Percentiles rank a stretch among this genome's conserved stretches.
These are phyloP conservation scores for Lycium ferocissimum DNA, from an alignment of 257 asterid genomes.

Conservation along the genomic window DNA sequence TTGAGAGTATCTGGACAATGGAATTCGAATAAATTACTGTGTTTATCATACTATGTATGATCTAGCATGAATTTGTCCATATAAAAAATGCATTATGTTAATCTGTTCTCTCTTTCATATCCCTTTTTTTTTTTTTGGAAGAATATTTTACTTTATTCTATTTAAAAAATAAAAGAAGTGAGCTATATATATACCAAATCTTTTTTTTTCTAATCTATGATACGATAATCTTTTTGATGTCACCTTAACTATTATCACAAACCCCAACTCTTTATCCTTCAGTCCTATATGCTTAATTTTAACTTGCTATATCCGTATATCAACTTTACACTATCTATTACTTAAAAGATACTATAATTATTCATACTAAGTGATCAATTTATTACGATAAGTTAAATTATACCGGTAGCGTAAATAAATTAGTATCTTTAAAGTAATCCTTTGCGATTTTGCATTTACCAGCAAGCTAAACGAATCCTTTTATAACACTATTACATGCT, in stretches of 20 bases:
- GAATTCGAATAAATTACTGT: neutral
- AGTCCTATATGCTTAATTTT: neutral
- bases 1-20: slow-evolving; percentile 9
- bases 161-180: neutral
- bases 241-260: neutral
- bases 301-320: neutral
- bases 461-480: slow-evolving; percentile 7
- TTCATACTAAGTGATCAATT: too few species aligned
- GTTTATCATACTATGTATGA: neutral
- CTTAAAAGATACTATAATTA: too few species aligned
- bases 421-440: neutral
- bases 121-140: neutral
- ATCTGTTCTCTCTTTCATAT: neutral
- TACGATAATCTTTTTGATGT: neutral
- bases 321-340: too few species aligned
- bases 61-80: neutral
- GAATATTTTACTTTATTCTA: neutral
- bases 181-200: neutral
- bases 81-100: neutral
- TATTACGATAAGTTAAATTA: too few species aligned
- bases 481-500: neutral
- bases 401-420: too few species aligned
- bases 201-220: neutral
- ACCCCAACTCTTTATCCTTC: neutral
- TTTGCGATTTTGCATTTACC: neutral